Evolutionary conservation across 73 alveolate species (phyloP), one percentile per base, ranked within the genome.

Genomic region (Paramecium bursaria): DNA sequence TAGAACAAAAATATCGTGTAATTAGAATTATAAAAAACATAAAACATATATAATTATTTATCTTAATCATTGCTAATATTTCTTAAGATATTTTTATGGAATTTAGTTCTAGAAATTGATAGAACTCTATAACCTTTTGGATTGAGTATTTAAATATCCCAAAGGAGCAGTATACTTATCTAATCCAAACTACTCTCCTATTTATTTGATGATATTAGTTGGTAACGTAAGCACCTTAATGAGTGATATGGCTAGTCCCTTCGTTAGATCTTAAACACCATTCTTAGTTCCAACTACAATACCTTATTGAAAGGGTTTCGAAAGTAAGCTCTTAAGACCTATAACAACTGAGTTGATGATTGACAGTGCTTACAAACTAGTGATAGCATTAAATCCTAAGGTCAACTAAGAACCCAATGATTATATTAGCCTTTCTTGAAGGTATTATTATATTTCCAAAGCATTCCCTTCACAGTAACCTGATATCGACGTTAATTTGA

Each of bases 261-360:
- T 67, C 3, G 82, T 39, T 39, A 67, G 44, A 13, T 67, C 82
- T 21, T 17, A n/a, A 7, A 67, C 82, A 10, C 82, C 82, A 39
- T 67, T 19, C 21, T 19, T 15, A 3, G 61, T 42, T 42, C 82
- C 82, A 3, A 6, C 27, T 1, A 39, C 27, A 0, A 67, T 19
- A 7, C 82, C 82, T 4, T 67, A 35, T 11, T 67, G 26, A 1
- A 67, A 39, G 0, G 82, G 82, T 42, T 42, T 67, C 22, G 44
- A 2, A 1, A 67, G 14, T 35, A 67, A 42, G 22, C 82, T 35
- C 50, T 25, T 2, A 17, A 47, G 19, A 39, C 82, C 82, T 35
- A 39, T 67, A 33, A 42, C 21, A 21, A 67, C 6, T 4, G 15
- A 19, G 0, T 53, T 67, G 0, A 67, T 47, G 6, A 47, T 67